Conservation (phyloP, 371 early-diverging fungal genomes). For the Coemansia sp. region DNA sequence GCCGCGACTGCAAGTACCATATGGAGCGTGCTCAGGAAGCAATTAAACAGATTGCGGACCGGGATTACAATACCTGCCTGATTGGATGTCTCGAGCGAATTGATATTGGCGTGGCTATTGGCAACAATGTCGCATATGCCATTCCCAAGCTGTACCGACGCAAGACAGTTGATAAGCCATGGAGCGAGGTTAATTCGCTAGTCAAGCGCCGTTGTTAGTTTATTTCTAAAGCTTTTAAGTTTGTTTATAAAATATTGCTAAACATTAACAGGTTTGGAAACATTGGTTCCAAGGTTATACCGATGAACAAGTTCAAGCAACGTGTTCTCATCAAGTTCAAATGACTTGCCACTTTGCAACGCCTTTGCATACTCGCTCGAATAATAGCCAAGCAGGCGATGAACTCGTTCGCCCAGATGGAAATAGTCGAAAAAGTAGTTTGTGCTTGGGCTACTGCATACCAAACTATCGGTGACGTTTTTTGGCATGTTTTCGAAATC, state of each 20-base stretch:
- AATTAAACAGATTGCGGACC: slow-evolving; percentile 12
- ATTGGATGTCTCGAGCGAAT: slow-evolving; percentile 32
- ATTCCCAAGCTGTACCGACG: slow-evolving; percentile 15
- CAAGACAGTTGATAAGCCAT: slow-evolving; percentile 7
- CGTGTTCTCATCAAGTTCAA: slow-evolving; percentile 8
- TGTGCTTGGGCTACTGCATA: slow-evolving; percentile 18
- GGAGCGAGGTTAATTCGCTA: not conserved
- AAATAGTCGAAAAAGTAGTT: slow-evolving; percentile 26
- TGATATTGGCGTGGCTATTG: slow-evolving; percentile 43
- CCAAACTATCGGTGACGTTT: not conserved
- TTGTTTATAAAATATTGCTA: not conserved
- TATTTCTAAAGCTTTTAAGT: not conserved
- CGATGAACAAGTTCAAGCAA: slow-evolving; percentile 1
- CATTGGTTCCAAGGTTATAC: not conserved
- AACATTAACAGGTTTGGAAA: not conserved
- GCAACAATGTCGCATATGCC: slow-evolving; percentile 26
- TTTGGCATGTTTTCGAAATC: not conserved
- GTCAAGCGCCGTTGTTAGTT: not conserved
- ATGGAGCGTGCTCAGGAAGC: slow-evolving; percentile 6
- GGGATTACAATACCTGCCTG: slow-evolving; percentile 24
- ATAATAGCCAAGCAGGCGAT: slow-evolving; percentile 31
- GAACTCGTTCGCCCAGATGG: slow-evolving; percentile 29
- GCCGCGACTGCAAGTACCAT: not conserved
- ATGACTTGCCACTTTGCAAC: not conserved
- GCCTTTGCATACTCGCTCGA: not conserved